Base-by-base conservation (phyloP, 1,139 yeast genomes). In the Hansenula sp. region DNA sequence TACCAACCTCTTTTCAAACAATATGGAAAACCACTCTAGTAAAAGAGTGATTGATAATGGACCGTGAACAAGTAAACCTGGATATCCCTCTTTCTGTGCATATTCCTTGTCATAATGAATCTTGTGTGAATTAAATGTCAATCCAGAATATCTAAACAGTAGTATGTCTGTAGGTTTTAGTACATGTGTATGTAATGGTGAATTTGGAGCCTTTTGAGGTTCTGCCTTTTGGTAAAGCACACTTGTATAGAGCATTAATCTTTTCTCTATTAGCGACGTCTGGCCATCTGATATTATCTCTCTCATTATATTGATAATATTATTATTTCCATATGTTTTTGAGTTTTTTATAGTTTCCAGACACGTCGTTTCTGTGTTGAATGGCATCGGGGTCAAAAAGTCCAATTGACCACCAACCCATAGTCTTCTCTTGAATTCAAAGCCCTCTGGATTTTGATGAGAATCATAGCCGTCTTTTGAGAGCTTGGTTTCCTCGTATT, bases 401-500 rank as follows among this genome's bases (percentile, higher is more conserved):
- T 61, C 61, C 24, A 87, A 62, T 21, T 69, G 60, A 1, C 97
- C 97, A 30, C 81, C 79, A 0, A 76, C 80, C 97, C 97, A 90
- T 79, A 90, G 74, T 28, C 97, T 66, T 45, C 94, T 66, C 21
- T 64, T 63, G 55, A 68, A 87, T 0, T 39, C 11, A 5, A 37
- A 31, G 18, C 42, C 47, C 1, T 47, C 52, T 0, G 96, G 96
- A 1, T 92, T 80, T 58, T 86, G 95, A 52, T 82, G 78, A 42
- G 80, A 71, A 51, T 86, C 95, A 60, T 87, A 90, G 0, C 97
- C 97, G 59, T 90, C 97, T 2, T 55, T 36, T 1, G 84, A 81
- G 21, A 87, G 56, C 3, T 59, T 60, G 1, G 48, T 40, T 48
- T 79, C 88, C 21, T 63, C 57, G 32, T 74, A 78, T 29, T 70